Evolutionary conservation across 106 monocot species (phyloP), one percentile per base, ranked within the genome.

Genomic region (Dendrobium nobile): DNA sequence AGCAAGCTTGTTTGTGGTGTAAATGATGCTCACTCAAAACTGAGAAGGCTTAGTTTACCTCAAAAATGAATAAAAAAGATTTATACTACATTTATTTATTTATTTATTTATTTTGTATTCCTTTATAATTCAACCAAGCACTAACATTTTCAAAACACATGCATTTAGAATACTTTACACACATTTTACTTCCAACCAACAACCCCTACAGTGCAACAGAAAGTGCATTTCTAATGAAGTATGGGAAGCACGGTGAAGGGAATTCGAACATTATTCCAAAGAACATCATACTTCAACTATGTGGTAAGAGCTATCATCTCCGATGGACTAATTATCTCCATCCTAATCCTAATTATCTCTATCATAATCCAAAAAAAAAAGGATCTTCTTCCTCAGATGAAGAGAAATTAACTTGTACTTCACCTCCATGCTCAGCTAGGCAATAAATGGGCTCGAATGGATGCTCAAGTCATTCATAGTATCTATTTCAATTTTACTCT

Each of bases 401-500:
- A 83, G 87, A 91, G 75, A 59, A 67, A 31, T 31, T 31, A 31
- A 41, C 75, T 76, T 26, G 91, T 93, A 77, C 76, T 87, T 24
- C 79, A 87, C 74, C 89, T 93, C 47, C 93, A 93, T 33, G 82
- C 87, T 59, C 72, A 76, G 74, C 26, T 87, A 40, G 93, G 93
- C 19, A 93, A 93, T 81, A 90, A 93, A 67, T 93, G 93, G 92
- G 90, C 93, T 37, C 88, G 87, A 73, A 93, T 93, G 79, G 88
- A 88, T 8, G 73, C 88, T 13, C 78, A 85, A 56, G 93, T 86
- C 77, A 7, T 72, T 7, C 17, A 20, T 15, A 13, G 1, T 41
- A 20, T 42, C 5, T 18, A 19, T 20, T 7, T 74, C 42, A 4
- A 1, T 18, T 13, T 7, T 17, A 45, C 43, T 42, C 13, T 24